Base-by-base conservation (phyloP, 306 rosid genomes). In the Quercus agrifolia region DNA sequence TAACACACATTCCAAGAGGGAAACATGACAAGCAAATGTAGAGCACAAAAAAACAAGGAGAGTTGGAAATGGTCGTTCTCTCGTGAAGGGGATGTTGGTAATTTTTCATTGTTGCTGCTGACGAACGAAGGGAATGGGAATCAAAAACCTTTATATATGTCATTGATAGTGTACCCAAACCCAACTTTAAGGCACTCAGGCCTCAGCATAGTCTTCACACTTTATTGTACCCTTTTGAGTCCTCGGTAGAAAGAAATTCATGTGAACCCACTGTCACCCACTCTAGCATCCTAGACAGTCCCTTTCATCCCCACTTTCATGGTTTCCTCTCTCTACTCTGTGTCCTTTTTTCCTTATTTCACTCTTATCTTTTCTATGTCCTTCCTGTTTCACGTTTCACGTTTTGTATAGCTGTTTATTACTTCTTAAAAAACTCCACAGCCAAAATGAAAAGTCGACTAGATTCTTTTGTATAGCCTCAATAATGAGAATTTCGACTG, bases 11-110 rank as follows among this genome's bases (percentile, higher is more conserved):
- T 86, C 90, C 97, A 85, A 92, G 94, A 81, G 62, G 73, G 71
- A 75, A 82, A 91, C 79, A 91, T 76, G 97, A 94, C 98, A 92
- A 92, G 80, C 77, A 91, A 88, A 88, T 81, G 82, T 84, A 86
- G 85, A 76, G 87, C 10, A 85, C 85, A 84, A 85, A 86, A 92
- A 88, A 89, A 92, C 88, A 88, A 80, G 69, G 77, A 27, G 82
- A 81, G 93, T 88, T 67, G 93, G 92, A 88, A 91, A 82, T 73
- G 86, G 97, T 86, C 94, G 28, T 41, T 41, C 73, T 85, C 91
- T 89, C 93, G 90, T 92, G 98, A 89, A 84, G 74, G 82, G 82
- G 89, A 90, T 86, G 68, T 85, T 74, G 93, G 82, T 85, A 75
- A 84, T 81, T 82, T 90, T 88, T 59, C 46, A 41, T 41, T 13